phyloP scores from a whole-genome alignment of 2,329 filamentous ascomycete species.

The Fusarium multiceps region DNA sequence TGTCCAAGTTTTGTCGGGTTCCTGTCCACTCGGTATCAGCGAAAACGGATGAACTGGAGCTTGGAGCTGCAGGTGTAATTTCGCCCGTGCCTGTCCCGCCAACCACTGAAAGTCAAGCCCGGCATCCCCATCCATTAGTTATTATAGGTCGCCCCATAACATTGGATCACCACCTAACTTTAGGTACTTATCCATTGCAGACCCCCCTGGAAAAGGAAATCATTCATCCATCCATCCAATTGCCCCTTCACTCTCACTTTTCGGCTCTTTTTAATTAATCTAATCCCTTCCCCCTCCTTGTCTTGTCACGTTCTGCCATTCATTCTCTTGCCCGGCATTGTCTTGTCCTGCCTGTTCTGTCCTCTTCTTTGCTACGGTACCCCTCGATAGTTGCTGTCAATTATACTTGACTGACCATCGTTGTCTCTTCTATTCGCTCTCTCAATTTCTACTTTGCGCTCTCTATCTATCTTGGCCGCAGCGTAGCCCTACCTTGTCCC shows the following conservation, averaged over 20 bases:
- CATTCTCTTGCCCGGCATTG: neutral
- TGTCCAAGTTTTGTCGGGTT: neutral
- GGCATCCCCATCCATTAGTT: conserved; percentile 1
- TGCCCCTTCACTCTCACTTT: conserved; percentile 41
- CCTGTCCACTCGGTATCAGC: conserved; percentile 21
- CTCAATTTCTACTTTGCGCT: neutral
- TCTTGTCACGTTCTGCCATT: neutral
- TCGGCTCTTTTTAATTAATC: conserved; percentile 31
- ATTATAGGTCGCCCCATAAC: conserved; percentile 38
- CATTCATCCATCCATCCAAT: conserved; percentile 44
- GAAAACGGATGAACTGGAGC: conserved; percentile 17
- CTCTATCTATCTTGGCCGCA: conserved; percentile 1
- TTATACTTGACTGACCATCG: neutral
- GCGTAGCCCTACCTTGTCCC: conserved; percentile 4
- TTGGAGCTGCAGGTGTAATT: conserved; percentile 43
- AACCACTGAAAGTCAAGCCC: conserved; percentile 35
- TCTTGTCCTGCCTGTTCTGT: conserved; percentile 7
- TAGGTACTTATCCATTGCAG: conserved; percentile 18
- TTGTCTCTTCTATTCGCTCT: conserved; percentile 10
- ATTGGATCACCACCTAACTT: neutral
- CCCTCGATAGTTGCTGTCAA: conserved; percentile 9
- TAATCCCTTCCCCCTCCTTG: conserved; percentile 27
- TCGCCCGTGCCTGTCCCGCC: conserved; percentile 39
- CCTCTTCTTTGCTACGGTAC: conserved; percentile 14
- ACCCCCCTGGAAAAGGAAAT: conserved; percentile 45